Base-by-base conservation (phyloP, 768 basidiomycete genomes). In the Lentinula lateritia region DNA sequence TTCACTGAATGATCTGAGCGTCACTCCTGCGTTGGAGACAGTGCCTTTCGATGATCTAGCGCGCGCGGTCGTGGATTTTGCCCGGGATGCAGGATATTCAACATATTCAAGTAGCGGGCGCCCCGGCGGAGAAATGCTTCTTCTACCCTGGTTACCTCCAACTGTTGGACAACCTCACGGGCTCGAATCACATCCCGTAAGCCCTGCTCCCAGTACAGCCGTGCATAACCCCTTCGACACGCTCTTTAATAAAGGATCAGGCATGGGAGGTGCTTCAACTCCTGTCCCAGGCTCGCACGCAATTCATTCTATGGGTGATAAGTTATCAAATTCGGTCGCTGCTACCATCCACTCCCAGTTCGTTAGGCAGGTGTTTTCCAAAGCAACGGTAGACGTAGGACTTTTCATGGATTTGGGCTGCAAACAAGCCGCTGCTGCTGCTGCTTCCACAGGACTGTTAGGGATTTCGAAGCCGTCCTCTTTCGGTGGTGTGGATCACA, bases 71-170 rank as follows among this genome's bases (percentile, higher is more conserved):
- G 77, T 78, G 0, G 87, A 90, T 39, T 85, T 89, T 64, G 92
- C 91, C n/a, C 45, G 34, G 32, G 48, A 46, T 13, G 48, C 41
- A 6, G 41, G 50, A 12, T n/a, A 38, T 38, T 20, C 41, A 8
- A 12, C 23, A 16, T 34, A 20, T 8, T 12, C 12, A 38, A 54
- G 34, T 20, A 8, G 45, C 18, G 28, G 45, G 8, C 45, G 59
- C 5, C 79, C 77, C 12, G 80, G 71, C 0, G 83, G 89, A 0
- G 88, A 96, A 63, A 78, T 97, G 71, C 81, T 98, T 48, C 73
- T 98, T 50, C 65, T 98, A 0, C 93, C 94, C 0, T 98, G 95
- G 95, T 64, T 86, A 7, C 82, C 82, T 1, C 78, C 82, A 0
- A 66, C 69, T 5, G 41, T 36, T 9, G 52, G 35, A 12, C 32